These are phyloP conservation scores for Arthroderma sp. DNA, from an alignment of 2,329 filamentous ascomycete genomes.

Conservation along the genomic window DNA sequence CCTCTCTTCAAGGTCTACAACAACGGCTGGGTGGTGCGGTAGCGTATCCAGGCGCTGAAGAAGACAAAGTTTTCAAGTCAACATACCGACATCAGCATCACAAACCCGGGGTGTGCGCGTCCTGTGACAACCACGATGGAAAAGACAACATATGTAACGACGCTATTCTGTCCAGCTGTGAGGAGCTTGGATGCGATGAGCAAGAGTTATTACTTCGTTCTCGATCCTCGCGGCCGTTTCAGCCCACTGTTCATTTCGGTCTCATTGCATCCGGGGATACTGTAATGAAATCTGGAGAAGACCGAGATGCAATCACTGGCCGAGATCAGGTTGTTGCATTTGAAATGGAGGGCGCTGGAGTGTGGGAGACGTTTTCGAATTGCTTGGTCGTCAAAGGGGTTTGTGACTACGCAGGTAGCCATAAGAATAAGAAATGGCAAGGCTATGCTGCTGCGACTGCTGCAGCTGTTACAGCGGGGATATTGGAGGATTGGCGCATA, in stretches of 20 bases:
- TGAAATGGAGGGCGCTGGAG: constrained; percentile 15
- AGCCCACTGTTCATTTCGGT: constrained; percentile 24
- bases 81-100: too few species aligned
- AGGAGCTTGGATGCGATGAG: constrained; percentile 9
- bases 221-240: constrained; percentile 2
- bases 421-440: background rate
- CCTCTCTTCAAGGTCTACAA: too few species aligned
- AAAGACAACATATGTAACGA: too few species aligned
- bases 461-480: background rate
- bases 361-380: constrained; percentile 10
- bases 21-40: too few species aligned
- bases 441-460: background rate
- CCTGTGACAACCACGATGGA: too few species aligned
- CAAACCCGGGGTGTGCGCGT: too few species aligned
- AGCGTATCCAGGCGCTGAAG: too few species aligned
- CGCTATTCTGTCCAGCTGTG: background rate
- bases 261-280: constrained; percentile 27
- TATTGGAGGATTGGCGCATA: too few species aligned
- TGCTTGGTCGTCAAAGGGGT: constrained; percentile 6
- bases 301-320: constrained; percentile 23
- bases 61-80: too few species aligned
- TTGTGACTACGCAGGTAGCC: background rate
- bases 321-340: constrained; percentile 11
- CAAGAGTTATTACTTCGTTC: constrained; percentile 5
- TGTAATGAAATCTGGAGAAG: constrained; percentile 27